Base-by-base conservation (phyloP, 2,329 filamentous ascomycete genomes). In the Reticulascus tulasneorum region DNA sequence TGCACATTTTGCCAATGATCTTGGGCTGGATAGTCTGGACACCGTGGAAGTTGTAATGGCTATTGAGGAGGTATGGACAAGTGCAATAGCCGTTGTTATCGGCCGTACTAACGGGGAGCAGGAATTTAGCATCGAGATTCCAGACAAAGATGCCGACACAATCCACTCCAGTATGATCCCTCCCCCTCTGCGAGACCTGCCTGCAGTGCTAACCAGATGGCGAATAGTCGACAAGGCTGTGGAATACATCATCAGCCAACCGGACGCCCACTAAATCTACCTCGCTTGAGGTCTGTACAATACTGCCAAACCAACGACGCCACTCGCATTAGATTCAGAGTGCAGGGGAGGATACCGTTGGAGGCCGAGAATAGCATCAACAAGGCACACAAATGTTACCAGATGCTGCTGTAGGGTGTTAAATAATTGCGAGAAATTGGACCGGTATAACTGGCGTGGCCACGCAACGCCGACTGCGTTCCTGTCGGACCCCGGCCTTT, bases 41-140 rank as follows among this genome's bases (percentile, higher is more conserved):
- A 96, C 93, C 47, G 93, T 98, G 47, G 93, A 98, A 77, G 93
- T 98, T 51, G 93, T 98, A 55, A 98, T 98, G 93, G 93, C 93
- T 50, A 97, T 98, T 69, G 93, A 98, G 79, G 93, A 98, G 82
- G n/a, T n/a, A n/a, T n/a, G n/a, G n/a, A n/a, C n/a, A n/a, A n/a
- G n/a, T n/a, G n/a, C n/a, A 85, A 89, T 68, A 48, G 65, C 25
- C 16, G 7, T 13, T 47, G 30, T 47, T 30, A 52, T 49, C 40
- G 37, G 50, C 31, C 49, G 15, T 10, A 19, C 36, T 39, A 18
- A 41, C 18, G 20, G 35, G 60, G 70, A n/a, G n/a, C n/a, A n/a
- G n/a, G 73, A 82, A 57, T 80, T 82, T 60, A 79, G 88, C 84
- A 93, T 96, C 64, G 90, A 96, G 78, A 96, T 96, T 57, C 90